phyloP scores from a whole-genome alignment of 2,329 filamentous ascomycete genomes.

The Incumbomyces delicatus region DNA sequence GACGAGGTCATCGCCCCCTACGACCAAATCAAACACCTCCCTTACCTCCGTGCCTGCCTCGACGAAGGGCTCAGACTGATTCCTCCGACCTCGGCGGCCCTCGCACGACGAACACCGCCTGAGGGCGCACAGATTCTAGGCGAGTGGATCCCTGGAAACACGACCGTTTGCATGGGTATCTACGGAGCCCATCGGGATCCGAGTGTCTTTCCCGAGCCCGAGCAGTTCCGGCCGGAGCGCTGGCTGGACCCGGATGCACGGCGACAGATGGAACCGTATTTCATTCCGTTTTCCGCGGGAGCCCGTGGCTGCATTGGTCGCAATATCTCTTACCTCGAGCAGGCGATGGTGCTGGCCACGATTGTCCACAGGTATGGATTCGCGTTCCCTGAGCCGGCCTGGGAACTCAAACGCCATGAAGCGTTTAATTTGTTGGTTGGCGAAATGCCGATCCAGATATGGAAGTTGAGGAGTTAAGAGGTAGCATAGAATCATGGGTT shows the following conservation, averaged over 20 bases:
- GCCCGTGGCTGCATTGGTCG: conserved; percentile 30
- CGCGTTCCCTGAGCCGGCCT: conserved; percentile 23
- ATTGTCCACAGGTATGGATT: conserved; percentile 36
- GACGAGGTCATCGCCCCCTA: conserved; percentile 42
- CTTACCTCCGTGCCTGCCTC: conserved; percentile 38
- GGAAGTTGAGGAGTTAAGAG: too few relatives aligned
- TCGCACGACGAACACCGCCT: conserved; percentile 31
- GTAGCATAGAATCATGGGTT: too few relatives aligned
- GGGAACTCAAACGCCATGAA: conserved; percentile 12
- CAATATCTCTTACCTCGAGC: conserved; percentile 37
- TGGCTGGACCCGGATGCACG: conserved; percentile 26
- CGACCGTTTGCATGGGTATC: conserved; percentile 44
- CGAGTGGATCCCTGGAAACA: conserved; percentile 39
- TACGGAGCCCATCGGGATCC: conserved; percentile 48
- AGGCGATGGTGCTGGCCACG: conserved; percentile 34
- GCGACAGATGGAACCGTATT: conserved; percentile 21
- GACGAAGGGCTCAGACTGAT: conserved; percentile 40
- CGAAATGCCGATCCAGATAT: too few relatives aligned
- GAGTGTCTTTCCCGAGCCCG: conserved; percentile 39
- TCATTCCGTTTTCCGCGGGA: conserved; percentile 32
- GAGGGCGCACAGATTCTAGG: conserved; percentile 34
- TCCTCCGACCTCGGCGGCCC: conserved; percentile 30
- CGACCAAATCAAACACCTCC: conserved; percentile 40
- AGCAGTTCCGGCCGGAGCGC: conserved; percentile 30
- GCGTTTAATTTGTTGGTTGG: too few relatives aligned